Base-by-base conservation (phyloP, 2,329 filamentous ascomycete genomes). In the Colletotrichum sp. region DNA sequence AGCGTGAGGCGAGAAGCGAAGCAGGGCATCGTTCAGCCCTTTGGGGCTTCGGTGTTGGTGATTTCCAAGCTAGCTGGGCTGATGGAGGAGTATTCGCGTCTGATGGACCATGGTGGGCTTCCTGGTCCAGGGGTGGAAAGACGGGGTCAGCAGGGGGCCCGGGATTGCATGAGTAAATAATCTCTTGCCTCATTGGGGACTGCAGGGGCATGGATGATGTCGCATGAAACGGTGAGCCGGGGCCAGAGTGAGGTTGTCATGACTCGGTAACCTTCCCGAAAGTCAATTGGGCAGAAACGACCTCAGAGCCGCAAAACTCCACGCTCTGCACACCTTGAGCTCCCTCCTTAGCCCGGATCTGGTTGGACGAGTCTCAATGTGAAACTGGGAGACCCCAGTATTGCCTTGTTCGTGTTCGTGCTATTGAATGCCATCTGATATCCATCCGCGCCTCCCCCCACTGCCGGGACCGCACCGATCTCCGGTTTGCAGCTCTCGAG, bases 221-320 rank as follows among this genome's bases (percentile, higher is more conserved):
- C 24, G 74, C 74, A 69, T 66, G 64, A 69, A 62, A 76, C 74
- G 59, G 59, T 74, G 70, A 76, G 59, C 60, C 71, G 44, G 64
- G 34, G 60, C 57, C 74, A 15, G 63, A 21, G 9, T 68, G 49
- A n/a, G 36, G 49, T 59, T 73, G 49, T 63, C 32, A 66, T 76
- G 73, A 76, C 73, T 76, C 73, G 68, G 69, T 68, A 63, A 64
- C 55, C 69, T 55, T 68, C 69, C 69, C 63, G 64, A 57, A 28
- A 49, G 55, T 9, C 57, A 21, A 64, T 59, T 59, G 24, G 69
- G 57, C 36, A 15, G 30, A 24, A 34, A 39, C 68, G 34, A 32
- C 24, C n/a, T 44, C 32, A 64, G 74, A 76, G 65, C 70, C 70
- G 65, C 70, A 62, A 55, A 26, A 64, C 69, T 59, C 73, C 70